A percentile compares a stretch with the other conserved stretches of the same genome.
These are phyloP conservation scores for Zygoascus meyerae DNA, from an alignment of 1,139 yeast species.

Conservation along the genomic window DNA sequence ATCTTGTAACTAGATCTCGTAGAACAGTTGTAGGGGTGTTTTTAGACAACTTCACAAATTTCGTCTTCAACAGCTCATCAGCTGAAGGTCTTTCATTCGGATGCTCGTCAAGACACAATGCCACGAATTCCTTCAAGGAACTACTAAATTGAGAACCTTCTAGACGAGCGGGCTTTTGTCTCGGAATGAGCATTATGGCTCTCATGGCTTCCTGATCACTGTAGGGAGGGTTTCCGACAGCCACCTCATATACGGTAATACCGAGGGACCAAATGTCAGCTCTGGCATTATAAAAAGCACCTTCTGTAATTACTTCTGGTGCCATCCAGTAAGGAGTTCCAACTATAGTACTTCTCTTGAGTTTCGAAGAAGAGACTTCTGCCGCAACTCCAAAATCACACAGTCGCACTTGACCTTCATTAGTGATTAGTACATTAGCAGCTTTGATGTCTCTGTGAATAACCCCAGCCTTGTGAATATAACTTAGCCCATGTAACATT, in stretches of 20 bases:
- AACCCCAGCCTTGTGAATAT: conserved; percentile 83
- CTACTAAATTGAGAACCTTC: conserved; percentile 84
- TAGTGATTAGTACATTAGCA: conserved; percentile 84
- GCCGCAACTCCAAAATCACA: conserved; percentile 99
- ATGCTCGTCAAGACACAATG: conserved; percentile 87
- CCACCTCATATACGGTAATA: conserved; percentile 86
- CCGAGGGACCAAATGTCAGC: conserved; percentile 96
- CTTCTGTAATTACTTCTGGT: conserved; percentile 95
- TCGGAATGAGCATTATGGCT: conserved; percentile 90
- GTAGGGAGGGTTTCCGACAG: conserved; percentile 97
- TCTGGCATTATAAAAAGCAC: conserved; percentile 74
- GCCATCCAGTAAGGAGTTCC: conserved; percentile 99
- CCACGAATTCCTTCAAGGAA: conserved; percentile 77
- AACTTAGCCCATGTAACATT: conserved; percentile 65
- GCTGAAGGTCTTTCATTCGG: conserved; percentile 87
- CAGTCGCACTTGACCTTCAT: conserved; percentile 82
- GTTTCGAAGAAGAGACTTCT: conserved; percentile 68
- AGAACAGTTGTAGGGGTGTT: conserved; percentile 54
- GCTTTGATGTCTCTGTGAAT: conserved; percentile 96
- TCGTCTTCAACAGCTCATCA: conserved; percentile 71
- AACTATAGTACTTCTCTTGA: conserved; percentile 89
- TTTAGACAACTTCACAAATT: conserved; percentile 59
- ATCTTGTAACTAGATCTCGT: conserved; percentile 74
- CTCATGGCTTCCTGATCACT: conserved; percentile 92
- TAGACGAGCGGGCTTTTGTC: conserved; percentile 87